A percentile compares a stretch with the other conserved stretches of the same genome.
These are phyloP conservation scores for Escovopsis sp. DNA, from an alignment of 2,329 filamentous ascomycete species.

Conservation along the genomic window DNA sequence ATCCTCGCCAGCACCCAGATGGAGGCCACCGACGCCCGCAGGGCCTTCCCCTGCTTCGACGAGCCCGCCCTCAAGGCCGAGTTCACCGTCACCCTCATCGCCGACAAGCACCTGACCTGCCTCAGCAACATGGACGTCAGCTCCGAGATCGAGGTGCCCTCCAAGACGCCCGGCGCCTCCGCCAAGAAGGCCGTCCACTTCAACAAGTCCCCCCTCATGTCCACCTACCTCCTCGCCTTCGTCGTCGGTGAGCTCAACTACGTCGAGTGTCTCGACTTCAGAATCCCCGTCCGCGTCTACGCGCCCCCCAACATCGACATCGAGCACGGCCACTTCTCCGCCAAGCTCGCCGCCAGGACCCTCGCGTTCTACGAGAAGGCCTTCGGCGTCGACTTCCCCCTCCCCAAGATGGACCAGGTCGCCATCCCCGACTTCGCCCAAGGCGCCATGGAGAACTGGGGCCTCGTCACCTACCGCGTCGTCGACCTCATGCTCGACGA, in stretches of 20 bases:
- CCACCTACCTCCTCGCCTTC: constrained; percentile 87
- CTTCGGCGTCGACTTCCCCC: constrained; percentile 62
- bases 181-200: constrained; percentile 72
- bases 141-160: constrained; percentile 51
- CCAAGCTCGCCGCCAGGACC: constrained; percentile 77
- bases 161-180: constrained; percentile 17
- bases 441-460: constrained; percentile 98
- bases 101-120: constrained; percentile 80
- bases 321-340: constrained; percentile 78
- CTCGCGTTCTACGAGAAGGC: constrained; percentile 91
- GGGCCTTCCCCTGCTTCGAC: constrained; percentile 95
- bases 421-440: constrained; percentile 77
- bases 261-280: constrained; percentile 82
- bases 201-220: constrained; percentile 87
- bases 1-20: constrained; percentile 88
- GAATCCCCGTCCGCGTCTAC: constrained; percentile 86
- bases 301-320: constrained; percentile 81
- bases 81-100: constrained; percentile 81
- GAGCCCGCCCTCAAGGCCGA: constrained; percentile 88
- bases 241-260: constrained; percentile 89
- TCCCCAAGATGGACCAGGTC: constrained; percentile 35
- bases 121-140: constrained; percentile 94
- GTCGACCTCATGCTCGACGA: constrained; percentile 74
- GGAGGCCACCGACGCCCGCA: constrained; percentile 88
- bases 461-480: constrained; percentile 84